Evolutionary conservation across 1,284 basidiomycete species (phyloP).

Genomic region (Ceratobasidium sp.): DNA sequence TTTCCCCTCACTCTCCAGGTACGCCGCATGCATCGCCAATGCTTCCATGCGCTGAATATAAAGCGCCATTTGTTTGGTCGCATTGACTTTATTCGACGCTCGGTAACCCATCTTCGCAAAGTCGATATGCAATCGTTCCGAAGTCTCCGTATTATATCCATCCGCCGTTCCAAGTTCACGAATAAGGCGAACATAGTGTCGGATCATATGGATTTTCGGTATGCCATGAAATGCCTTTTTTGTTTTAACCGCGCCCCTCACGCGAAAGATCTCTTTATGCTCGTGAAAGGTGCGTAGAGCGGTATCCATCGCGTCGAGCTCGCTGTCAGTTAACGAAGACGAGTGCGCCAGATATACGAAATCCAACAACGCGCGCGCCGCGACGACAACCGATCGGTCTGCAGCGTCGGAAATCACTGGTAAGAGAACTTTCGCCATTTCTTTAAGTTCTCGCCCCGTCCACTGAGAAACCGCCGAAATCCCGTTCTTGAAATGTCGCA

Average conservation of each 20-base stretch:
- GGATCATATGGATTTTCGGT: constrained; percentile 58
- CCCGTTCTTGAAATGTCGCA: constrained; percentile 16
- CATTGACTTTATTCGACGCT: constrained; percentile 42
- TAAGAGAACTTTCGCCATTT: constrained; percentile 52
- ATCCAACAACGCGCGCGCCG: constrained; percentile 55
- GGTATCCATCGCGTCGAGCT: constrained; percentile 53
- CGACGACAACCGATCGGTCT: constrained; percentile 43
- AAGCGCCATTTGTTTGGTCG: constrained; percentile 45
- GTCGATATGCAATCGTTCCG: constrained; percentile 48
- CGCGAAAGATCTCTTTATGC: constrained; percentile 56
- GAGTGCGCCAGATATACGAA: constrained; percentile 54
- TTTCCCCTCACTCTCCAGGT: neutral
- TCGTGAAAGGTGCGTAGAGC: constrained; percentile 56
- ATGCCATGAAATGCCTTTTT: constrained; percentile 57
- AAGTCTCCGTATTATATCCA: constrained; percentile 46
- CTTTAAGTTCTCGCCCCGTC: constrained; percentile 54
- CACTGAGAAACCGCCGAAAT: constrained; percentile 52
- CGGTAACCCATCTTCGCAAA: constrained; percentile 44
- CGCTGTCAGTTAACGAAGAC: constrained; percentile 53
- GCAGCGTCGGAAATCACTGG: constrained; percentile 51
- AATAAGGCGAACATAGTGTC: constrained; percentile 43
- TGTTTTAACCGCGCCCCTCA: constrained; percentile 50
- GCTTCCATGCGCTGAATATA: constrained; percentile 40
- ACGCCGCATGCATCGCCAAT: constrained; percentile 22
- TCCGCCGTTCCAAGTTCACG: constrained; percentile 42